Percentiles rank a stretch among this genome's conserved stretches.
Conservation (phyloP, 306 rosid genomes). For the Prunus dulcis region DNA sequence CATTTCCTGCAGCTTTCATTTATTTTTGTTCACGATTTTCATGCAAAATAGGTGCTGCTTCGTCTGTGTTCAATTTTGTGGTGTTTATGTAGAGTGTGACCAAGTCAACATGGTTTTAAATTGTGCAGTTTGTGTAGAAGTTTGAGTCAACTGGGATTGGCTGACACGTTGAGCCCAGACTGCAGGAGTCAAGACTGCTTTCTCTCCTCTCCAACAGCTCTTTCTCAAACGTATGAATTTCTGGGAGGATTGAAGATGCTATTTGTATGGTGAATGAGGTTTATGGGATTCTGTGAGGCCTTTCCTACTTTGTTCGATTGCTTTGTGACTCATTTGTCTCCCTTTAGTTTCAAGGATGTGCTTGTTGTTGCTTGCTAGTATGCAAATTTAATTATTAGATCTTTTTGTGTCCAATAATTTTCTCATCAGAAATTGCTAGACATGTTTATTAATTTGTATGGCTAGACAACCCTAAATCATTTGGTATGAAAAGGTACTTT, state of each 20-base stretch:
- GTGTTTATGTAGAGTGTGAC: neutral
- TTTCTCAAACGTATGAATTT: conserved; percentile 32
- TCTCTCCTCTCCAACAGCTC: conserved; percentile 32
- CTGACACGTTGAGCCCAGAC: conserved; percentile 14
- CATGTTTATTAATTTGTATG: neutral
- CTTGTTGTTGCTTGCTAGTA: neutral
- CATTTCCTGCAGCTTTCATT: neutral
- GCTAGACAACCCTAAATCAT: neutral
- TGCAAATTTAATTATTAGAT: neutral
- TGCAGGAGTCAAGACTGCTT: conserved; percentile 18
- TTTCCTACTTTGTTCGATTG: conserved; percentile 27
- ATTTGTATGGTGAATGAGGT: conserved; percentile 43
- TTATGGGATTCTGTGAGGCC: conserved; percentile 26
- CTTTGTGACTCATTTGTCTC: conserved; percentile 25
- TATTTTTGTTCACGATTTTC: neutral
- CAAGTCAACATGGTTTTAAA: neutral
- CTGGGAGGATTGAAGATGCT: conserved; percentile 36
- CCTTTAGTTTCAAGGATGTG: conserved; percentile 26
- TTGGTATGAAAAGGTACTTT: neutral
- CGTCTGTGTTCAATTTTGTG: neutral
- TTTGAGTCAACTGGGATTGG: conserved; percentile 22
- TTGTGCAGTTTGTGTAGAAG: conserved; percentile 12
- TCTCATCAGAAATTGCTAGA: neutral
- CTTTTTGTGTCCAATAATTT: neutral
- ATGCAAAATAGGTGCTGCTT: neutral